Evolutionary conservation across 495 filamentous ascomycete genomes (phyloP).

Genomic region (Aspergillus steynii): DNA sequence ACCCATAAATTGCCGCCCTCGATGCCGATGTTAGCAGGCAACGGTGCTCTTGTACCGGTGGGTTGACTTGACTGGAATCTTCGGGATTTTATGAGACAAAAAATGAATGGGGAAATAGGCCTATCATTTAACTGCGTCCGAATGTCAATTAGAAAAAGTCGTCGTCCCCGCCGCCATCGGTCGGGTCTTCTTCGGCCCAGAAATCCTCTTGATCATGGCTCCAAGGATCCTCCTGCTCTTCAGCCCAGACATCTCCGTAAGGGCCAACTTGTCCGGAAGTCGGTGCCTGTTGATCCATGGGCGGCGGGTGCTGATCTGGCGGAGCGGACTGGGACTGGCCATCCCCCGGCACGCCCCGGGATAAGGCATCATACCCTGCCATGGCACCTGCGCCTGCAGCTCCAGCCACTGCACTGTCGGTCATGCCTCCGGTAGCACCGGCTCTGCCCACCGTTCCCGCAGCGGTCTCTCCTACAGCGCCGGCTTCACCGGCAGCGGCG

Average conservation of each 20-base stretch:
- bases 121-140: background rate
- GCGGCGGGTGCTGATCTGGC: constrained; percentile 25
- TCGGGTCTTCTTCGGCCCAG: constrained; percentile 25
- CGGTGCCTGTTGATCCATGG: constrained; percentile 17
- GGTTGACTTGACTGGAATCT: no score
- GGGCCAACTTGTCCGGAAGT: constrained; percentile 16
- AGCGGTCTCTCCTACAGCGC: constrained; percentile 43
- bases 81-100: no score
- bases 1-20: no score
- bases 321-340: constrained; percentile 17
- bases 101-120: background rate
- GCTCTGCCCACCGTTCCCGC: constrained; percentile 34
- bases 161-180: constrained; percentile 37
- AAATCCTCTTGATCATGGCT: constrained; percentile 36
- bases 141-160: constrained; percentile 38
- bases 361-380: constrained; percentile 67
- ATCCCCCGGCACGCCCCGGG: constrained; percentile 40
- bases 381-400: constrained; percentile 58
- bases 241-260: constrained; percentile 33
- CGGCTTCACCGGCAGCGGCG: constrained; percentile 41
- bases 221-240: constrained; percentile 35
- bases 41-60: no score
- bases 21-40: no score
- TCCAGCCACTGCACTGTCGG: constrained; percentile 42
- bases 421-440: constrained; percentile 40